phyloP scores from a whole-genome alignment of 768 basidiomycete genomes.

The Lactarius indigo region DNA sequence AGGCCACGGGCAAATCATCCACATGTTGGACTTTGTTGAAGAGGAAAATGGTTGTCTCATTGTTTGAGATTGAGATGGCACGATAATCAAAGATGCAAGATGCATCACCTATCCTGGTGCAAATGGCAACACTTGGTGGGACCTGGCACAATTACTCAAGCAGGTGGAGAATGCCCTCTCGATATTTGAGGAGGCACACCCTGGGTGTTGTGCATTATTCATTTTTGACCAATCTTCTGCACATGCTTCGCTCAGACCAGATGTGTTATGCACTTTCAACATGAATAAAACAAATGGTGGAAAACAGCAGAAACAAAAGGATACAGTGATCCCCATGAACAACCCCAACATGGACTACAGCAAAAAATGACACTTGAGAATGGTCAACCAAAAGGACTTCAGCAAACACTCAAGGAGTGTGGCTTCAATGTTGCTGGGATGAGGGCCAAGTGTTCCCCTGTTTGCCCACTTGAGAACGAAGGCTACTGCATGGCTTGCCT shows the following conservation, averaged over 20 bases:
- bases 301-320: neutral
- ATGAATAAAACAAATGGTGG: neutral
- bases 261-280: neutral
- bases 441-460: neutral
- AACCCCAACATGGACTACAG: neutral
- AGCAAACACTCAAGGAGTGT: neutral
- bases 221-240: conserved; percentile 3
- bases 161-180: neutral
- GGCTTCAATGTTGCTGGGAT: neutral
- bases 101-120: neutral
- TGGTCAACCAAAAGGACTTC: neutral
- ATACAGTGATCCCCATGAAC: neutral
- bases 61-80: neutral
- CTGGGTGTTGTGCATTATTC: neutral
- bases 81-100: neutral
- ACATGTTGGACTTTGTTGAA: neutral
- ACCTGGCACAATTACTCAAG: neutral
- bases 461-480: neutral
- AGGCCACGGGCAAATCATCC: neutral
- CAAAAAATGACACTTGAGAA: neutral
- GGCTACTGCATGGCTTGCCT: neutral
- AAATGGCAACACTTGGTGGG: neutral
- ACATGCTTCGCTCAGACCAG: neutral
- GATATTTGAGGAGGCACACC: neutral
- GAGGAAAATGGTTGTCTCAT: neutral